A percentile compares a stretch with the other conserved stretches of the same genome.
These are phyloP conservation scores for Candolleomyces aberdarensis DNA, from an alignment of 768 basidiomycete genomes.

Conservation along the genomic window DNA sequence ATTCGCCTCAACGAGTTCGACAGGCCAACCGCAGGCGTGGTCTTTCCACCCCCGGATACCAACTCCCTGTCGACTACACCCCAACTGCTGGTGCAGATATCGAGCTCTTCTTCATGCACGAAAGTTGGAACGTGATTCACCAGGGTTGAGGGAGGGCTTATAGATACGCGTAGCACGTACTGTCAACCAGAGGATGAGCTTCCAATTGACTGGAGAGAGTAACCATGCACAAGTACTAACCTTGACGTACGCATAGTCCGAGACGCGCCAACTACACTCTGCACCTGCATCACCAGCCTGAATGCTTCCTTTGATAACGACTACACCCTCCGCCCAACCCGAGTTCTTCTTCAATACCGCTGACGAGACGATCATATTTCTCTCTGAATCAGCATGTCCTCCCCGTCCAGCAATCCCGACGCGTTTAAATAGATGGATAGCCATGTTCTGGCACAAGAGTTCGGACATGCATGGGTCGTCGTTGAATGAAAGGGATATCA, in stretches of 20 bases:
- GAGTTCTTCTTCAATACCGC: slow-evolving; percentile 22
- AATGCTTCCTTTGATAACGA: slow-evolving; percentile 29
- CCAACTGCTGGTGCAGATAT: slow-evolving; percentile 38
- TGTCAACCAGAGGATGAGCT: slow-evolving; percentile 11
- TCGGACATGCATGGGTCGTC: slow-evolving; percentile 35
- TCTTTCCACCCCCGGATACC: slow-evolving; percentile 31
- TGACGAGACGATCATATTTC: slow-evolving; percentile 22
- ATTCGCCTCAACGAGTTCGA: slow-evolving; percentile 15
- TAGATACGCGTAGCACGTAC: slow-evolving; percentile 35
- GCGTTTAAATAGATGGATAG: slow-evolving; percentile 34
- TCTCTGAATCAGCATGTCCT: slow-evolving; percentile 11
- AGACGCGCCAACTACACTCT: slow-evolving; percentile 34
- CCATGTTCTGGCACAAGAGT: slow-evolving; percentile 29
- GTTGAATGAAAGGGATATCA: slow-evolving; percentile 31
- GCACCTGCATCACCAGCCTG: slow-evolving; percentile 33
- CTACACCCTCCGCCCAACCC: slow-evolving; percentile 33
- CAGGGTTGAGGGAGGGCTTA: slow-evolving; percentile 28
- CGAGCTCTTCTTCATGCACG: slow-evolving; percentile 31
- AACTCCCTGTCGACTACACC: slow-evolving; percentile 36
- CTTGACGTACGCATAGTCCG: slow-evolving; percentile 25
- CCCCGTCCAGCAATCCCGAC: slow-evolving; percentile 24
- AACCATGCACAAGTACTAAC: slow-evolving; percentile 14
- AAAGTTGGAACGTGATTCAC: slow-evolving; percentile 32
- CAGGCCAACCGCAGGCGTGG: slow-evolving; percentile 40
- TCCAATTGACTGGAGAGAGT: not conserved